Evolutionary conservation across 2,329 filamentous ascomycete genomes (phyloP).

Genomic region (Epichloe sylvatica): DNA sequence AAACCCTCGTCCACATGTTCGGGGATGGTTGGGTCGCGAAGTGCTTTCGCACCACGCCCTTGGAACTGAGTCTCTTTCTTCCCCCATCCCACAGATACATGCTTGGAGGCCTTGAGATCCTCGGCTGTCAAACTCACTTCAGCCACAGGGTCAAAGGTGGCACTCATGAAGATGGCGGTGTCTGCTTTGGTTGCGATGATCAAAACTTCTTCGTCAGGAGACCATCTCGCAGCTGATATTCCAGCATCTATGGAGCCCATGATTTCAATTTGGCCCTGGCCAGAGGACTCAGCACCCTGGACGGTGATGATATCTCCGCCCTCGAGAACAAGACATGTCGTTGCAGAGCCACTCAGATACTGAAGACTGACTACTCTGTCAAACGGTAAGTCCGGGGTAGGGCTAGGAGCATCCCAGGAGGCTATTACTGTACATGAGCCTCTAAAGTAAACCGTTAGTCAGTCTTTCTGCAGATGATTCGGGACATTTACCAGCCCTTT

Average conservation of each 20-base stretch:
- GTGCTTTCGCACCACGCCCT: constrained; percentile 70
- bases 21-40: constrained; percentile 87
- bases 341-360: constrained; percentile 68
- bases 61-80: constrained; percentile 98
- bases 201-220: constrained; percentile 84
- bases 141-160: constrained; percentile 71
- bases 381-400: constrained; percentile 57
- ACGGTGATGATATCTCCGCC: constrained; percentile 86
- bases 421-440: constrained; percentile 39
- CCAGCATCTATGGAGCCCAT: constrained; percentile 87
- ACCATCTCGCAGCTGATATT: constrained; percentile 82
- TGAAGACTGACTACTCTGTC: constrained; percentile 71
- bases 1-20: constrained; percentile 78
- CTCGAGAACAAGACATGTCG: constrained; percentile 69
- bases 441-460: not conserved
- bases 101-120: constrained; percentile 75
- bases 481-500: not conserved
- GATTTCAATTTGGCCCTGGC: constrained; percentile 72
- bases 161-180: constrained; percentile 83
- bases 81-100: constrained; percentile 95
- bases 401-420: constrained; percentile 79
- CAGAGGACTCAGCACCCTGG: constrained; percentile 40
- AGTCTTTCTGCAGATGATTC: not conserved
- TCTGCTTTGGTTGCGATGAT: constrained; percentile 66
- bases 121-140: constrained; percentile 58